Evolutionary conservation across 1,284 basidiomycete species (phyloP).

Genomic region (Pseudozyma tsukubaensis): DNA sequence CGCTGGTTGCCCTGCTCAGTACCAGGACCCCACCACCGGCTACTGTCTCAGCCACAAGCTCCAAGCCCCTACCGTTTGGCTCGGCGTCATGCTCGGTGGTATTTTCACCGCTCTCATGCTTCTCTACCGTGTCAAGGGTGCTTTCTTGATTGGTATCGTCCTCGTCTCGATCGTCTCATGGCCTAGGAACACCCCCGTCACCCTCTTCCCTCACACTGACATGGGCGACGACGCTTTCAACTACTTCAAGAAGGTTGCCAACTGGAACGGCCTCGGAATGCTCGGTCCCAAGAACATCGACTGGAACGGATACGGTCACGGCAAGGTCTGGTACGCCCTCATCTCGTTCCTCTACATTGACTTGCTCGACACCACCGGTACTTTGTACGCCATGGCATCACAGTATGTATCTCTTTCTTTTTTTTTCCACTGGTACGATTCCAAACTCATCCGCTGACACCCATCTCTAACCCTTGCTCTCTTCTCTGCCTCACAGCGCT

Average conservation of each 20-base stretch:
- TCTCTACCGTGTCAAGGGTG: slow-evolving; percentile 86
- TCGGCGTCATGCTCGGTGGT: slow-evolving; percentile 89
- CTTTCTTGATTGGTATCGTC: slow-evolving; percentile 82
- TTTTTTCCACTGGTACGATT: too few relatives aligned
- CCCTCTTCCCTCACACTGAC: slow-evolving; percentile 81
- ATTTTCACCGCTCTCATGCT: slow-evolving; percentile 74
- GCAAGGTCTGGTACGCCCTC: slow-evolving; percentile 86
- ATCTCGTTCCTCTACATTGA: slow-evolving; percentile 87
- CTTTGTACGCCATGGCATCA: slow-evolving; percentile 89
- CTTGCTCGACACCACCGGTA: slow-evolving; percentile 73
- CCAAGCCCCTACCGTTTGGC: slow-evolving; percentile 82
- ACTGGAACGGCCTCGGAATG: slow-evolving; percentile 72
- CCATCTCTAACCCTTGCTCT: too few relatives aligned
- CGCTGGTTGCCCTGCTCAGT: slow-evolving; percentile 76
- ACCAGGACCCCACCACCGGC: slow-evolving; percentile 66
- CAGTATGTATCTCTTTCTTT: too few relatives aligned
- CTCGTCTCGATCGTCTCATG: slow-evolving; percentile 87
- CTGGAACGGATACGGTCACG: slow-evolving; percentile 73
- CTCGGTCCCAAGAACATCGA: slow-evolving; percentile 74
- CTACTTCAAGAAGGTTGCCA: slow-evolving; percentile 88
- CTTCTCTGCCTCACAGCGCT: too few relatives aligned
- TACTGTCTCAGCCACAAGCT: slow-evolving; percentile 79
- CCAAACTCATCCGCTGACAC: too few relatives aligned
- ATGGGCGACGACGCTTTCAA: slow-evolving; percentile 80
- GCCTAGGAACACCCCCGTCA: slow-evolving; percentile 83